phyloP scores from a whole-genome alignment of 2,329 filamentous ascomycete species.

The Xylaria arbuscula region DNA sequence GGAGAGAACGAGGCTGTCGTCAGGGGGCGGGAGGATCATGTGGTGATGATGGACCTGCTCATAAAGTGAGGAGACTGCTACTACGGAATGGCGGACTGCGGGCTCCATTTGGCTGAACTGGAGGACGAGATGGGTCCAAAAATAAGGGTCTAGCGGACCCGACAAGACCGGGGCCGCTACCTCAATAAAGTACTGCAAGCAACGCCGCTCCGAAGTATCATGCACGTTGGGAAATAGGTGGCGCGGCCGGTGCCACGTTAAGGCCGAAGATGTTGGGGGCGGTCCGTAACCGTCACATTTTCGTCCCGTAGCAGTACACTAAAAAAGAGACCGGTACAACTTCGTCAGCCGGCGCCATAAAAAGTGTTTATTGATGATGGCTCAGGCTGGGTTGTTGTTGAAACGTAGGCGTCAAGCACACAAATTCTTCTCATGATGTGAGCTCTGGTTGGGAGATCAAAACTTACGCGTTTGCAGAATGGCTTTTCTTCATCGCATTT shows the following conservation, averaged over 20 bases:
- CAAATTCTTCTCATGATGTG: background rate
- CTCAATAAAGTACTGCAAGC: constrained; percentile 54
- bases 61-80: constrained; percentile 56
- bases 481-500: constrained; percentile 49
- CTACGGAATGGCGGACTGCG: constrained; percentile 53
- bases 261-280: constrained; percentile 29
- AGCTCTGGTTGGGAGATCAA: background rate
- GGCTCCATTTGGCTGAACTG: constrained; percentile 54
- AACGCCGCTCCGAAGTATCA: constrained; percentile 47
- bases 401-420: background rate
- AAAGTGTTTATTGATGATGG: background rate
- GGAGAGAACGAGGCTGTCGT: constrained; percentile 50
- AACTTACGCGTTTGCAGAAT: constrained; percentile 42
- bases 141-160: constrained; percentile 53
- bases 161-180: constrained; percentile 53
- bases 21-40: constrained; percentile 20
- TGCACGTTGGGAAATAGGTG: constrained; percentile 45
- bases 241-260: constrained; percentile 54
- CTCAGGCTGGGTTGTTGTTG: background rate
- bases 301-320: constrained; percentile 46
- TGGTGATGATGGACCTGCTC: constrained; percentile 47
- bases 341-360: constrained; percentile 2
- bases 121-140: constrained; percentile 56
- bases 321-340: constrained; percentile 2
- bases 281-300: constrained; percentile 51